phyloP scores from a whole-genome alignment of 805 yeast genomes.

The Pichia cabralensis region DNA sequence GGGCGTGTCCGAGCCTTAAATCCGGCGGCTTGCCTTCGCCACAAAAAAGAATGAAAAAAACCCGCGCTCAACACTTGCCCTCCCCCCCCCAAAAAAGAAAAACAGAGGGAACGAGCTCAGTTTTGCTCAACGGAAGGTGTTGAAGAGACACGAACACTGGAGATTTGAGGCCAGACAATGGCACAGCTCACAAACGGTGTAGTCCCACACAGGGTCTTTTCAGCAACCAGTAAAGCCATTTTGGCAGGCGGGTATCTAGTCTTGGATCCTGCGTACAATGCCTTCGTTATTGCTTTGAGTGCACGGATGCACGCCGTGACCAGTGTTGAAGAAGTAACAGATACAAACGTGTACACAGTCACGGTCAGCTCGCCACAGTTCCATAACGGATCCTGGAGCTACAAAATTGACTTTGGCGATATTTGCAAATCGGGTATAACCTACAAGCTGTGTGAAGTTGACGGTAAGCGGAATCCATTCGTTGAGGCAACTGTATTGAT shows the following conservation, averaged over 20 bases:
- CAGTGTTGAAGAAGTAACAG: slow-evolving; percentile 1
- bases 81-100: too few species aligned
- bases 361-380: slow-evolving; percentile 71
- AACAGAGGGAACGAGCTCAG: too few species aligned
- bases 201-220: too few species aligned
- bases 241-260: slow-evolving; percentile 94
- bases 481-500: slow-evolving; percentile 51
- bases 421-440: slow-evolving; percentile 7
- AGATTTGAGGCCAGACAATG: too few species aligned
- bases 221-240: slow-evolving; percentile 94
- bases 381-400: slow-evolving; percentile 58
- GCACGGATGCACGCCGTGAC: slow-evolving; percentile 76
- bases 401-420: slow-evolving; percentile 23
- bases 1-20: too few species aligned
- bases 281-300: slow-evolving; percentile 81
- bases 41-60: too few species aligned
- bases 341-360: too few species aligned
- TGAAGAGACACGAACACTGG: too few species aligned
- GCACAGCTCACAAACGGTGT: too few species aligned
- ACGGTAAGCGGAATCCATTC: slow-evolving; percentile 53
- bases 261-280: slow-evolving; percentile 60
- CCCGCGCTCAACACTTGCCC: too few species aligned
- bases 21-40: too few species aligned
- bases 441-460: slow-evolving; percentile 7
- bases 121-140: too few species aligned